Percentiles rank a stretch among this genome's conserved stretches.
Evolutionary conservation across 164 flowering plant genomes (phyloP).

Genomic region (Sedum album): DNA sequence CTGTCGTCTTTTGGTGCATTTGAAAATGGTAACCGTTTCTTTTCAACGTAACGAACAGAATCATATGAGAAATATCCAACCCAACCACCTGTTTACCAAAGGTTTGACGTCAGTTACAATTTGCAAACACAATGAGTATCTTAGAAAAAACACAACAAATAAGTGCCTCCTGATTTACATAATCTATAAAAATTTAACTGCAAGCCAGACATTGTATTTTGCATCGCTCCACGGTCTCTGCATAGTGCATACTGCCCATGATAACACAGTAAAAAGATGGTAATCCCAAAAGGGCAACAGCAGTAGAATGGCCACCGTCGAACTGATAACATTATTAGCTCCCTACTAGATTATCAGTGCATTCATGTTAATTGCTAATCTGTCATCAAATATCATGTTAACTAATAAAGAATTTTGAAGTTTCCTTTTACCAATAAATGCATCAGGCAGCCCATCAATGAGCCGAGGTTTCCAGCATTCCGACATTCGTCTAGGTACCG

Average conservation of each 20-base stretch:
- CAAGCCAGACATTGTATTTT: neutral
- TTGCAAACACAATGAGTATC: too few species aligned
- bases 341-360: too few species aligned
- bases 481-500: conserved; percentile 47
- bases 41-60: conserved; percentile 75
- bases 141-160: too few species aligned
- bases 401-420: neutral
- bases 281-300: too few species aligned
- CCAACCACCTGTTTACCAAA: conserved; percentile 72
- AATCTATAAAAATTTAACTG: too few species aligned
- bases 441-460: conserved; percentile 59
- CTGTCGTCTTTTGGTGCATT: conserved; percentile 76
- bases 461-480: conserved; percentile 62
- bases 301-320: too few species aligned
- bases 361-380: too few species aligned
- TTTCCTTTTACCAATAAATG: conserved; percentile 61
- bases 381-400: too few species aligned
- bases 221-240: too few species aligned
- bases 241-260: too few species aligned
- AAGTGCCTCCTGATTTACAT: neutral
- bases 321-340: too few species aligned
- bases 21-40: conserved; percentile 75
- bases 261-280: too few species aligned
- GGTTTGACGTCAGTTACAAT: neutral
- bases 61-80: conserved; percentile 91